Base-by-base conservation (phyloP, 2,329 filamentous ascomycete genomes). In the Ceratocystis eucalypticola region DNA sequence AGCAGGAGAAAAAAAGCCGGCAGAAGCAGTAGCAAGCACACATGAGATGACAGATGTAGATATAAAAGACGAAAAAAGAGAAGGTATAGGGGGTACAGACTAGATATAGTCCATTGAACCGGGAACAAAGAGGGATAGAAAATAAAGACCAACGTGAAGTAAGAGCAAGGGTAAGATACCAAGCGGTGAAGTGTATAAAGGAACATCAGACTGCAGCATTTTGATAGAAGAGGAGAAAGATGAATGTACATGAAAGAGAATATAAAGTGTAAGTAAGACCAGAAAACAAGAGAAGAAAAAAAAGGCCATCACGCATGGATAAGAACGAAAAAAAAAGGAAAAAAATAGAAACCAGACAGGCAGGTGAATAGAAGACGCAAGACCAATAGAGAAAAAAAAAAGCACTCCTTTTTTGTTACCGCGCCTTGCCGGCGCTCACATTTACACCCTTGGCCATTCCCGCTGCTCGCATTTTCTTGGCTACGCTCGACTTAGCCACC, bases 191-290 rank as follows among this genome's bases (percentile, higher is more conserved):
- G 10, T 41, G 17, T 41, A 61, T 22, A 61, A 61, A 44, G 25
- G 33, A 15, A 61, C 15, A 61, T 41, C 59, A 61, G 33, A 33
- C 59, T 61, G 59, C 44, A 61, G 37, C 44, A 41, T 61, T 41
- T 61, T 41, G 37, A 41, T 15, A 64, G 25, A 48, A 55, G 15
- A 22, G 59, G 53, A 65, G 30, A 45, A 46, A 57, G 5, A 5
- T 20, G 44, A 28, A 59, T 50, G 64, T 59, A 48, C 61, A 62
- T 48, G 55, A 33, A 61, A 57, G 15, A 55, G 17, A 46, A 44
- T 3, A 22, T 20, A 57, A 37, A 28, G 41, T 28, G 3, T 15
- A 59, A 44, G 33, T 41, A n/a, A 44, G 48, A 57, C 10, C 30
- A 45, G 45, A 57, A 57, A 37, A 28, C n/a, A 33, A 33, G 46